Conservation (phyloP, 2,329 filamentous ascomycete species). For the Emmonsia crescens region DNA sequence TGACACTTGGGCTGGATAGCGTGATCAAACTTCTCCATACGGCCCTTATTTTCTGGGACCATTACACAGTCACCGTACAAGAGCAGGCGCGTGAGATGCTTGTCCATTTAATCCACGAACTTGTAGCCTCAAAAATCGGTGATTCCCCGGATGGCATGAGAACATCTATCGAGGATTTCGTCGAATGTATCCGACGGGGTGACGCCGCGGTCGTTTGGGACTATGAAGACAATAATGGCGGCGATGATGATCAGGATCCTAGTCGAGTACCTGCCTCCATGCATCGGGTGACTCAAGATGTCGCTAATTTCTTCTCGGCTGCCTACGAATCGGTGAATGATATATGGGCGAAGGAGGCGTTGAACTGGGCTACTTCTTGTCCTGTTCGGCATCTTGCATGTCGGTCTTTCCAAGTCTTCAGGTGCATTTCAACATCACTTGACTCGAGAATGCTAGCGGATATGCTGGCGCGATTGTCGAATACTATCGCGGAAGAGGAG, state of each 20-base stretch:
- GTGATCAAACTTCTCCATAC: slow-evolving; percentile 83
- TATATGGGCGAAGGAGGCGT: slow-evolving; percentile 77
- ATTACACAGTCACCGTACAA: slow-evolving; percentile 88
- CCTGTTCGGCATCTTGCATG: slow-evolving; percentile 91
- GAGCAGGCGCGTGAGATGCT: slow-evolving; percentile 97
- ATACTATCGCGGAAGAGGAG: slow-evolving; percentile 93
- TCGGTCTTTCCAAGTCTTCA: slow-evolving; percentile 92
- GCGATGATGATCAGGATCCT: slow-evolving; percentile 56
- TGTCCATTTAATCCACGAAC: slow-evolving; percentile 90
- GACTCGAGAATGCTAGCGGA: slow-evolving; percentile 93
- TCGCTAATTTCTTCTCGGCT: slow-evolving; percentile 74
- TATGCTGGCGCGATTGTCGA: slow-evolving; percentile 89
- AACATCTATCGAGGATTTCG: slow-evolving; percentile 70
- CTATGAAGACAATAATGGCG: slow-evolving; percentile 86
- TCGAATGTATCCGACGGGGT: slow-evolving; percentile 75
- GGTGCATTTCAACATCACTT: slow-evolving; percentile 80
- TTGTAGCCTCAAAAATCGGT: slow-evolving; percentile 70
- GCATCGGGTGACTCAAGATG: slow-evolving; percentile 69
- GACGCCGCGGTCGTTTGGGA: slow-evolving; percentile 81
- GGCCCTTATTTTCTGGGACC: slow-evolving; percentile 90
- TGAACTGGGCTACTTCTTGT: slow-evolving; percentile 95
- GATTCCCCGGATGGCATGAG: slow-evolving; percentile 56
- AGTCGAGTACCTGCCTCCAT: slow-evolving; percentile 80
- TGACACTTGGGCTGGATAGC: slow-evolving; percentile 66
- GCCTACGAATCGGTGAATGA: slow-evolving; percentile 80